A percentile compares a stretch with the other conserved stretches of the same genome.
phyloP scores from a whole-genome alignment of 176 grass and related monocot genomes.

The Oryza glaberrima region DNA sequence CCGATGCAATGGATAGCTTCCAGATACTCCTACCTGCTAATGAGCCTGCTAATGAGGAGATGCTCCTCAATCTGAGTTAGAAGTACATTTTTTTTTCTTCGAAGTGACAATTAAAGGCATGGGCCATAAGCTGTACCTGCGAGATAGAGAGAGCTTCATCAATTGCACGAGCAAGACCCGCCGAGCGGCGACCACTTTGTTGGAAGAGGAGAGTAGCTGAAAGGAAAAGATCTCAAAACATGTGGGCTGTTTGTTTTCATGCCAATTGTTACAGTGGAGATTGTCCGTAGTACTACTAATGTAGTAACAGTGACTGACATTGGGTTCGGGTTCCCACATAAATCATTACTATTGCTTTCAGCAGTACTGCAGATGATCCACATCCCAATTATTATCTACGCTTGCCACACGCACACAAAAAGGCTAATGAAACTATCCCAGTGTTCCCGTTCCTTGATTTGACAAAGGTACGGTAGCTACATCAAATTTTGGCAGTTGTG shows the following conservation, averaged over 20 bases:
- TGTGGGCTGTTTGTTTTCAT: background rate
- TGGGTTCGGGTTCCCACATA: too few species aligned
- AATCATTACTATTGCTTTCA: too few species aligned
- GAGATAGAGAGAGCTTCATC: background rate
- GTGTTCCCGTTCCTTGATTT: too few species aligned
- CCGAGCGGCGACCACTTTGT: background rate
- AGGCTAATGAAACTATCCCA: too few species aligned
- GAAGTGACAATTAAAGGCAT: background rate
- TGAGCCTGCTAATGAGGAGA: background rate
- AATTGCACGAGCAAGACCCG: background rate
- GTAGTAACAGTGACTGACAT: too few species aligned
- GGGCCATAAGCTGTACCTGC: background rate
- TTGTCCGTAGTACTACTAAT: too few species aligned
- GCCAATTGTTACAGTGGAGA: too few species aligned
- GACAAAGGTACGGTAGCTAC: too few species aligned
- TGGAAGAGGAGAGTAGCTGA: background rate
- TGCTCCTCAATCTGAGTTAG: background rate
- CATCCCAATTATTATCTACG: too few species aligned
- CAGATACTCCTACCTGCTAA: background rate
- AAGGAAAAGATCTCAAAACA: background rate
- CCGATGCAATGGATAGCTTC: background rate
- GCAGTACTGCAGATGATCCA: too few species aligned
- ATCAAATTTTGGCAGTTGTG: too few species aligned
- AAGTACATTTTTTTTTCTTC: background rate
- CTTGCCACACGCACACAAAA: too few species aligned